phyloP scores from a whole-genome alignment of 2,329 filamentous ascomycete species.

The Xylaria sp. region DNA sequence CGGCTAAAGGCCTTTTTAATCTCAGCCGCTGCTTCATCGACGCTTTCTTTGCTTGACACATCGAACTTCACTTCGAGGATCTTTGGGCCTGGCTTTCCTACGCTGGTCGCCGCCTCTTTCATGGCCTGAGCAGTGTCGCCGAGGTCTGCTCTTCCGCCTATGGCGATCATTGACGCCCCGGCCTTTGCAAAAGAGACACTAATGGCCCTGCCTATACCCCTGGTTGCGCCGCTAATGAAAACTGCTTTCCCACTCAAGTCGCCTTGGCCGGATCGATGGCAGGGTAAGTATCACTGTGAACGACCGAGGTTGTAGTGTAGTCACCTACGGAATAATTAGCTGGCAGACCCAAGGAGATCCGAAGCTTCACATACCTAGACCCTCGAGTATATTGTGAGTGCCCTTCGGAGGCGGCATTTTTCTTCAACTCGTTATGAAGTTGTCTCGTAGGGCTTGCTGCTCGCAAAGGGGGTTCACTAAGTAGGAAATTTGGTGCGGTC shows the following conservation, averaged over 20 bases:
- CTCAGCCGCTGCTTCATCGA: slow-evolving; percentile 40
- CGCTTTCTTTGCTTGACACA: slow-evolving; percentile 41
- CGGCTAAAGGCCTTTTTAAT: slow-evolving; percentile 42
- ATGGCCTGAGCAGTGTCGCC: slow-evolving; percentile 35
- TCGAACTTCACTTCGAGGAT: slow-evolving; percentile 44
- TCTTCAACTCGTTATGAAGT: background rate
- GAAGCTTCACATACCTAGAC: slow-evolving; percentile 28
- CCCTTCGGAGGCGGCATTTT: slow-evolving; percentile 38
- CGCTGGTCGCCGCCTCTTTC: slow-evolving; percentile 33
- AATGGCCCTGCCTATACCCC: slow-evolving; percentile 44
- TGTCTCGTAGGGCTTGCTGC: background rate
- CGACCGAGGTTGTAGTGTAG: slow-evolving; percentile 38
- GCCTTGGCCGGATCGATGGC: slow-evolving; percentile 40
- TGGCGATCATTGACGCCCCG: slow-evolving; percentile 46
- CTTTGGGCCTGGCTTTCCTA: slow-evolving; percentile 37
- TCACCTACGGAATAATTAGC: slow-evolving; percentile 28
- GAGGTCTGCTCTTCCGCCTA: slow-evolving; percentile 38
- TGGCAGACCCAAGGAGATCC: background rate
- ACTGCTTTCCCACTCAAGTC: slow-evolving; percentile 41
- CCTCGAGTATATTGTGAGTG: slow-evolving; percentile 31
- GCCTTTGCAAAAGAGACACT: slow-evolving; percentile 43
- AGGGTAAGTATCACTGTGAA: slow-evolving; percentile 44
- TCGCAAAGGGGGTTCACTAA: background rate
- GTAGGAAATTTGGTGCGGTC: background rate
- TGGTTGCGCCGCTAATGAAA: slow-evolving; percentile 46